Percentiles rank a stretch among this genome's conserved stretches.
These are phyloP conservation scores for Hirsutella minnesotensis DNA, from an alignment of 2,329 filamentous ascomycete genomes.

Conservation along the genomic window DNA sequence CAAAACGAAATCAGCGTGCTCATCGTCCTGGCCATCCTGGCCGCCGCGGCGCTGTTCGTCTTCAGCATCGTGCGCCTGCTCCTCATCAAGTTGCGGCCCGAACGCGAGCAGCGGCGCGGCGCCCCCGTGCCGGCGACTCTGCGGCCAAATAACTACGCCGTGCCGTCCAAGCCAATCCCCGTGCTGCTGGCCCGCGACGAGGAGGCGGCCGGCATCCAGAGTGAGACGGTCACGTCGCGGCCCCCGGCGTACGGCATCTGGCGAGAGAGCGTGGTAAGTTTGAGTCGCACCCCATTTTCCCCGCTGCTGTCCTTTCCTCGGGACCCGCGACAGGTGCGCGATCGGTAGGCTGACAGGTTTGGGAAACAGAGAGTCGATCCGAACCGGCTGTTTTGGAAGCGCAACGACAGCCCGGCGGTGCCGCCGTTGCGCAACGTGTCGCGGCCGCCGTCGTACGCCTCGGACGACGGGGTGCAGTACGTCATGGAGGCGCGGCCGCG, in stretches of 20 bases:
- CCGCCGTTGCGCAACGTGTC: slow-evolving; percentile 15
- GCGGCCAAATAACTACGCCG: slow-evolving; percentile 51
- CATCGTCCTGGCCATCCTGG: slow-evolving; percentile 65
- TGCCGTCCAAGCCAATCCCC: slow-evolving; percentile 62
- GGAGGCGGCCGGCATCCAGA: slow-evolving; percentile 47
- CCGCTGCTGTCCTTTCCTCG: too few species aligned
- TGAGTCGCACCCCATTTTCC: neutral
- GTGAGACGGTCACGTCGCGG: slow-evolving; percentile 42
- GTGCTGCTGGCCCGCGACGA: slow-evolving; percentile 67
- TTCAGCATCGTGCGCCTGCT: slow-evolving; percentile 65
- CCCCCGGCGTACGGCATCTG: slow-evolving; percentile 82
- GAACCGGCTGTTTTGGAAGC: slow-evolving; percentile 70
- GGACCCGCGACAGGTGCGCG: too few species aligned
- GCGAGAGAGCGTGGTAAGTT: slow-evolving; percentile 68
- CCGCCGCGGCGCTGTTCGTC: slow-evolving; percentile 67
- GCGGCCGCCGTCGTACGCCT: slow-evolving; percentile 64
- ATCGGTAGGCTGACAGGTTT: slow-evolving; percentile 4
- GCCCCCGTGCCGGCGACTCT: slow-evolving; percentile 28
- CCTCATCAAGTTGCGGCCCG: slow-evolving; percentile 47
- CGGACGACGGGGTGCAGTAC: slow-evolving; percentile 64
- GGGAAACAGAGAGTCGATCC: slow-evolving; percentile 57
- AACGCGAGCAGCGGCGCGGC: slow-evolving; percentile 11
- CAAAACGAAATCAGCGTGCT: slow-evolving; percentile 67
- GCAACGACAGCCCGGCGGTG: slow-evolving; percentile 33
- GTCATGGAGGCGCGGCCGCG: slow-evolving; percentile 55